Conservation (phyloP, 345 rosid species). For the Murraya koenigii region DNA sequence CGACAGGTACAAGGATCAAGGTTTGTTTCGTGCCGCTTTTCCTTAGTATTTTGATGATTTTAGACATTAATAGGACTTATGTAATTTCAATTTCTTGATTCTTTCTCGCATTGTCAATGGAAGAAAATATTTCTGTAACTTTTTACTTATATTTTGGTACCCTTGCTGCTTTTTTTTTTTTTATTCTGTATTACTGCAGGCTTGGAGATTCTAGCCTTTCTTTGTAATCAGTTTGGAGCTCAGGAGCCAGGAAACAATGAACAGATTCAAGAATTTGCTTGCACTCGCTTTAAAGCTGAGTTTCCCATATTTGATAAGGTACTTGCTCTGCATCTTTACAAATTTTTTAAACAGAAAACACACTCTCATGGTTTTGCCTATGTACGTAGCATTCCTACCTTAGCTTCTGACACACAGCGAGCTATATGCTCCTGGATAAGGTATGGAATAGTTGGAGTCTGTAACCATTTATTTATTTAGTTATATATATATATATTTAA, state of each 20-base stretch:
- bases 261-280: conserved; percentile 66
- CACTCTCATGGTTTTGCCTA: not conserved
- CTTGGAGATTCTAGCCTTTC: conserved; percentile 85
- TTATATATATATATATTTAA: not conserved
- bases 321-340: not conserved
- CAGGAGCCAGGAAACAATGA: conserved; percentile 90
- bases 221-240: conserved; percentile 86
- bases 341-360: not conserved
- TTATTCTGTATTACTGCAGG: conserved; percentile 33
- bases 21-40: conserved; percentile 29
- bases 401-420: not conserved
- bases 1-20: conserved; percentile 79
- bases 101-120: not conserved
- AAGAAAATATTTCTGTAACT: not conserved
- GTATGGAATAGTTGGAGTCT: not conserved
- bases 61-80: not conserved
- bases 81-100: not conserved
- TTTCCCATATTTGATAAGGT: conserved; percentile 94
- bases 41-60: not conserved
- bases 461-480: not conserved
- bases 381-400: not conserved
- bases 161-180: too few species aligned
- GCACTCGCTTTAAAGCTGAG: conserved; percentile 95
- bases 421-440: not conserved
- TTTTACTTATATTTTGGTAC: too few species aligned